Percentiles rank a stretch among this genome's conserved stretches.
phyloP scores from a whole-genome alignment of 768 basidiomycete species.

The Trametes cingulata region DNA sequence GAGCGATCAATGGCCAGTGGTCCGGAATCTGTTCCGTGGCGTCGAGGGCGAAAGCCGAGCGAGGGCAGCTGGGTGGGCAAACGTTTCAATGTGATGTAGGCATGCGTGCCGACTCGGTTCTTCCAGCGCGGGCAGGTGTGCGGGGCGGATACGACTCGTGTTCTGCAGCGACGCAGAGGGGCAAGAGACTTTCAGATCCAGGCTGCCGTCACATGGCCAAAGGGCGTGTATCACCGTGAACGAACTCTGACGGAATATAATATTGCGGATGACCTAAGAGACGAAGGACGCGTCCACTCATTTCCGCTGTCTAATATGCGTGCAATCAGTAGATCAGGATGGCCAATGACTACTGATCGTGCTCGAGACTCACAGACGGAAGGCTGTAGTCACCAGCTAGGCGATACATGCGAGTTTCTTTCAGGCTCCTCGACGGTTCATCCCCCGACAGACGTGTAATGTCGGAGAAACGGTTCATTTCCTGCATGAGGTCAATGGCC shows the following conservation, averaged over 20 bases:
- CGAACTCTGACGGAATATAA: constrained; percentile 13
- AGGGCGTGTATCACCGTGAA: constrained; percentile 15
- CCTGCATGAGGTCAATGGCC: too few relatives aligned
- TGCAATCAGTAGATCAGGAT: constrained; percentile 1
- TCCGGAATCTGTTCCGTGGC: constrained; percentile 23
- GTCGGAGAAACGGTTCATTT: too few relatives aligned
- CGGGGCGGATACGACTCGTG: constrained; percentile 12
- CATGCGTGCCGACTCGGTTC: constrained; percentile 9
- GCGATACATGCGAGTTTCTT: neutral
- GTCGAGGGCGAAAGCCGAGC: constrained; percentile 22
- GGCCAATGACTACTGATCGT: neutral
- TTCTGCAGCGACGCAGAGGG: neutral
- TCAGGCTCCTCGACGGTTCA: too few relatives aligned
- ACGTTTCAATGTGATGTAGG: constrained; percentile 17
- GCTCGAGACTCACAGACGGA: neutral
- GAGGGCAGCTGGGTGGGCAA: constrained; percentile 3
- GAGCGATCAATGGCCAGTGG: constrained; percentile 17
- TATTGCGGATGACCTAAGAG: constrained; percentile 15
- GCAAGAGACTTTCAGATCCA: constrained; percentile 5
- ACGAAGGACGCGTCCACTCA: neutral
- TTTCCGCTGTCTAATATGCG: neutral
- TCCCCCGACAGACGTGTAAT: too few relatives aligned
- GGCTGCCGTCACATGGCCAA: constrained; percentile 16
- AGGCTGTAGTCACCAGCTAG: neutral
- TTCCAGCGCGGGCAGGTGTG: constrained; percentile 13